Evolutionary conservation across 495 filamentous ascomycete species (phyloP).

Genomic region (Penicillium robsamsonii): DNA sequence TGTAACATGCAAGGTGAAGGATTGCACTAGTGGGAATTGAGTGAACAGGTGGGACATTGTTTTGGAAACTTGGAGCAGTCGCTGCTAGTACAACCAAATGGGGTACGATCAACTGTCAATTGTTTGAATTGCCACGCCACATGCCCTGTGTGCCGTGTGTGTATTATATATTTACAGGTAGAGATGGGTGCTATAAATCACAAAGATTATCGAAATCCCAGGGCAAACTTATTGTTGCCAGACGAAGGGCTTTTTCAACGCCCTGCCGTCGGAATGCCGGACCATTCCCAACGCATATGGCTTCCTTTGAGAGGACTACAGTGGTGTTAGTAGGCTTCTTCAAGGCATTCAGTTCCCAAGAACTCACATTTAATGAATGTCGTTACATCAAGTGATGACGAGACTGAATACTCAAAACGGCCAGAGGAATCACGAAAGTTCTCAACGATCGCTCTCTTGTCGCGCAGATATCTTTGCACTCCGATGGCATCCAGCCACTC

Average conservation of each 20-base stretch:
- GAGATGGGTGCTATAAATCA: not conserved
- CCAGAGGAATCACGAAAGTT: constrained; percentile 4
- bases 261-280: constrained; percentile 27
- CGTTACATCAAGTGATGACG: constrained; percentile 20
- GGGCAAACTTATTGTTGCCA: constrained; percentile 23
- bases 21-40: not conserved
- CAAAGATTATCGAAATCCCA: constrained; percentile 15
- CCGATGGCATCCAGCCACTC: constrained; percentile 34
- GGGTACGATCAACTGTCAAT: not conserved
- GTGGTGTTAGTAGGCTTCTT: constrained; percentile 11
- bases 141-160: not conserved
- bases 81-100: not conserved
- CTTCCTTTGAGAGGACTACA: constrained; percentile 20
- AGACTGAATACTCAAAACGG: constrained; percentile 1
- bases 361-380: constrained; percentile 30
- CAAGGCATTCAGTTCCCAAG: not conserved
- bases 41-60: not conserved
- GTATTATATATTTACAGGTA: not conserved
- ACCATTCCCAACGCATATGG: constrained; percentile 33
- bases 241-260: constrained; percentile 29
- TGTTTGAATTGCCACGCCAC: not conserved
- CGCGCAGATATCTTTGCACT: constrained; percentile 27
- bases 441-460: constrained; percentile 21
- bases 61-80: not conserved
- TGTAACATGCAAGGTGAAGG: not conserved